Conservation (phyloP, 768 basidiomycete genomes). For the Boletus sp. region DNA sequence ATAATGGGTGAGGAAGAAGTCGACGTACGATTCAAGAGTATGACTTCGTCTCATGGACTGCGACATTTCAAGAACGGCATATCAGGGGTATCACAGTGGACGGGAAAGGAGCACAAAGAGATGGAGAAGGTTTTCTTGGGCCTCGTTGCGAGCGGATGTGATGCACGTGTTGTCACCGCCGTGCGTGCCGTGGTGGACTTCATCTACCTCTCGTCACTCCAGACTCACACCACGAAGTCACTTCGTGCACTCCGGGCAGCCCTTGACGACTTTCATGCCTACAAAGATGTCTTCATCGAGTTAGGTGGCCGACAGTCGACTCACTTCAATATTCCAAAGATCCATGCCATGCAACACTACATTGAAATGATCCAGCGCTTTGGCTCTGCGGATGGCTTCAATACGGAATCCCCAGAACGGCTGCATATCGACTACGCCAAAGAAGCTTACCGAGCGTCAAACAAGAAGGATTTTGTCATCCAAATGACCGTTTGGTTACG, state of each 20-base stretch:
- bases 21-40: conserved; percentile 10
- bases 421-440: background rate
- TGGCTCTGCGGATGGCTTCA: background rate
- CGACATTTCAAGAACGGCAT: conserved; percentile 33
- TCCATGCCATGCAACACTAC: background rate
- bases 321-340: background rate
- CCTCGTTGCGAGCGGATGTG: background rate
- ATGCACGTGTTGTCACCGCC: background rate
- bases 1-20: conserved; percentile 9
- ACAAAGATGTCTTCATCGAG: background rate
- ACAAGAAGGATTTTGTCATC: background rate
- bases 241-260: background rate
- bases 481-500: background rate
- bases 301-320: background rate
- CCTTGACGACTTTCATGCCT: background rate
- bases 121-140: background rate
- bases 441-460: background rate
- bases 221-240: background rate
- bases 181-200: background rate
- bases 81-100: conserved; percentile 30
- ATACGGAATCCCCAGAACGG: background rate
- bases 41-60: conserved; percentile 6
- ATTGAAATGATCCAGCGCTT: background rate
- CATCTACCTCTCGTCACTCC: background rate
- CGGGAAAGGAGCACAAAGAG: conserved; percentile 27